phyloP scores from a whole-genome alignment of 441 rosid genomes.

The Populus hybrid region DNA sequence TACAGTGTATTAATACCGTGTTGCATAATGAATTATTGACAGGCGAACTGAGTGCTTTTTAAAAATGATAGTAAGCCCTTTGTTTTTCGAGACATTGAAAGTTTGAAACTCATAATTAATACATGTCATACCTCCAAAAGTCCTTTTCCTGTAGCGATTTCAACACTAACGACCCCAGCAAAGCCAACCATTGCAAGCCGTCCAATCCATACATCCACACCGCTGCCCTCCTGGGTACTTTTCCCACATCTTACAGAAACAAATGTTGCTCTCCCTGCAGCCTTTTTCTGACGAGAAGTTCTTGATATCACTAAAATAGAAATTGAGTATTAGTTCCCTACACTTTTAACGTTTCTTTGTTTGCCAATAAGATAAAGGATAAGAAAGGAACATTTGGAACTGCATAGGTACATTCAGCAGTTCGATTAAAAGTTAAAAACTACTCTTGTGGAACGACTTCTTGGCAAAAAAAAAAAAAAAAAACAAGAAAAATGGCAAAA shows the following conservation, averaged over 20 bases:
- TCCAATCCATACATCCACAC: slow-evolving; percentile 86
- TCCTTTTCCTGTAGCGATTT: slow-evolving; percentile 82
- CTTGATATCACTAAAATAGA: slow-evolving; percentile 33
- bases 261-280: slow-evolving; percentile 35
- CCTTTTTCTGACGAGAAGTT: slow-evolving; percentile 29
- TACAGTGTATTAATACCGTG: not conserved
- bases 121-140: slow-evolving; percentile 60
- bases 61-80: not conserved
- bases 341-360: not conserved
- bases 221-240: slow-evolving; percentile 43
- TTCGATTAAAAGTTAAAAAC: not conserved
- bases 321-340: slow-evolving; percentile 11
- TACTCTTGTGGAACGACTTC: not conserved
- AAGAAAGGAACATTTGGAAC: not conserved
- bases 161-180: slow-evolving; percentile 68
- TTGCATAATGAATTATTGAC: not conserved
- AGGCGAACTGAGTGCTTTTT: not conserved
- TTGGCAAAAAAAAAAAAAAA: not conserved
- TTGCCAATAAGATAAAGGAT: not conserved
- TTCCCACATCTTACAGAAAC: slow-evolving; percentile 68
- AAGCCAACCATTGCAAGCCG: slow-evolving; percentile 89
- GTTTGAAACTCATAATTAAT: not conserved
- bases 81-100: slow-evolving; percentile 3
- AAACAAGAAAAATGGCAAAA: not conserved
- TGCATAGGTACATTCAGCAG: not conserved